Evolutionary conservation across 805 yeast species (phyloP).

Genomic region (Pichia rugopelliculosa): DNA sequence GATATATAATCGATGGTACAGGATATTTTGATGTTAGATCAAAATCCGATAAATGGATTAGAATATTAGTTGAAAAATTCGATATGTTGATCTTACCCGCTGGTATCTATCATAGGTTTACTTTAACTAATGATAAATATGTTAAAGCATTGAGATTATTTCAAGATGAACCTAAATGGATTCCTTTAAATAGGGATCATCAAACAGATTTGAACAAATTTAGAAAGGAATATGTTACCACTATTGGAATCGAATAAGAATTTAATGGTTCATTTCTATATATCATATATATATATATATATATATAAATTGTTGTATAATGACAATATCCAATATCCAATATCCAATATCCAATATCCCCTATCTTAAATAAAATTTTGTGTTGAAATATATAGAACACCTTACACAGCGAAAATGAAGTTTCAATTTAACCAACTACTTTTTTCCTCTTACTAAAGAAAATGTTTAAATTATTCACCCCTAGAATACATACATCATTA

Average conservation of each 20-base stretch:
- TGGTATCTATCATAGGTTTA: conserved; percentile 91
- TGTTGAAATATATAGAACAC: too few relatives aligned
- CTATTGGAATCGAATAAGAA: too few relatives aligned
- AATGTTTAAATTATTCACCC: background rate
- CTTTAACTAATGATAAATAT: conserved; percentile 54
- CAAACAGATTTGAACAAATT: conserved; percentile 33
- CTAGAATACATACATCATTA: background rate
- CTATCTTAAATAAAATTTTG: too few relatives aligned
- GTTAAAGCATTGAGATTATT: conserved; percentile 78
- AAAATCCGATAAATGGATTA: conserved; percentile 57
- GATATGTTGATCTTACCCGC: conserved; percentile 79
- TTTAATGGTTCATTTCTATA: too few relatives aligned
- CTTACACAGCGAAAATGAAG: background rate
- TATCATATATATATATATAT: too few relatives aligned
- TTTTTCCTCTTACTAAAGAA: background rate
- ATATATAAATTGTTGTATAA: too few relatives aligned
- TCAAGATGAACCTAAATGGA: conserved; percentile 96
- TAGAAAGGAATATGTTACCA: conserved; percentile 39
- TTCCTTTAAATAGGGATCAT: conserved; percentile 56
- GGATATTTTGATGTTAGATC: conserved; percentile 89
- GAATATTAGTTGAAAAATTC: conserved; percentile 53
- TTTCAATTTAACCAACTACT: background rate
- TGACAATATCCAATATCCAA: too few relatives aligned
- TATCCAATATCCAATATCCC: too few relatives aligned
- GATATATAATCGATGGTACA: conserved; percentile 82